Evolutionary conservation across 1,139 yeast species (phyloP), one percentile per base, ranked within the genome.

Genomic region (Magnusiomyces ingens): DNA sequence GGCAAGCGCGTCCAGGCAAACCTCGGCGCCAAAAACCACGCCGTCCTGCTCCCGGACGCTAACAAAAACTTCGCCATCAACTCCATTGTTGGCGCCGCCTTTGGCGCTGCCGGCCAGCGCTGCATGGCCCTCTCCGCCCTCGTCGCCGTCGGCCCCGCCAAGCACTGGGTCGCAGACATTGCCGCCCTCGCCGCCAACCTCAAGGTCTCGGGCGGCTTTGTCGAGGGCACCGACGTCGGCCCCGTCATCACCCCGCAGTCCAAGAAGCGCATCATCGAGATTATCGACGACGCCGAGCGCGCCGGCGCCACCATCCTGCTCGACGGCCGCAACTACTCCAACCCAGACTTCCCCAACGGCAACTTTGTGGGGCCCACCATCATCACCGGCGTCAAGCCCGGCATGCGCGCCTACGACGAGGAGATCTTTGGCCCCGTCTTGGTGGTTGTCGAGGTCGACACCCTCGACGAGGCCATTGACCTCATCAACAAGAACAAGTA

Each of bases 81-180:
- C 65, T 84, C 88, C 29, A 71, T 84, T 46, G 82, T 76, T 54
- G 91, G 91, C 48, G 90, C 93, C 46, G 88, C 89, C 21, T 85
- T 85, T 64, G 93, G 93, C 44, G 93, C 93, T 57, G 91, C 91
- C 38, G 93, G 93, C 56, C 91, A 84, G 73, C 79, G 93, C 68
- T 84, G 93, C 71, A 84, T 85, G 91, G 91, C 91, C 13, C 81
- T 85, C 49, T 80, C 86, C 15, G 89, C 82, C 3, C 75, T 84
- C 58, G 88, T 84, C 19, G 79, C 89, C n/a, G 90, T 85, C 29
- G 91, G 91, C 21, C 77, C 79, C 60, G 75, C 87, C 52, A 77
- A 76, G 65, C 77, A 77, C 58, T 84, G 91, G 91, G 71, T 84
- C 52, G 62, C 69, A 21, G 91, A 84, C 53, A 71, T 84, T 52